Conservation (phyloP, 805 yeast genomes). For the Saturnispora mendoncae region DNA sequence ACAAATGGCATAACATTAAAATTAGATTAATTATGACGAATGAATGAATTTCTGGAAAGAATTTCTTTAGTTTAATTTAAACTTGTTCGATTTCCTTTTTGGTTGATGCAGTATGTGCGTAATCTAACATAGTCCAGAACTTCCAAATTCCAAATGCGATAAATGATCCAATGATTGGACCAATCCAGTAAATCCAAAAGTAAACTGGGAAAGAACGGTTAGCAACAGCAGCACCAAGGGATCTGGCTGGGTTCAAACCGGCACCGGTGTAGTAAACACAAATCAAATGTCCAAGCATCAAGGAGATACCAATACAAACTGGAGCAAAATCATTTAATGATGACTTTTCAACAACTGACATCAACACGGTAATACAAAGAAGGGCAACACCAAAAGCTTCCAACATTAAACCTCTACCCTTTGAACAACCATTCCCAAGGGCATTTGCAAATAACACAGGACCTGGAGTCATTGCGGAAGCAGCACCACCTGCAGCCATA, state of each 20-base stretch:
- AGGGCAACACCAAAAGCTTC: slow-evolving; percentile 75
- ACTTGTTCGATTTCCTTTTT: slow-evolving; percentile 2
- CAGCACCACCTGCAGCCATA: slow-evolving; percentile 89
- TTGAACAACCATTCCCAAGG: slow-evolving; percentile 64
- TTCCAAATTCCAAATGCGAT: slow-evolving; percentile 64
- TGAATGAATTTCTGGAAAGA: too few relatives aligned
- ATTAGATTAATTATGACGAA: too few relatives aligned
- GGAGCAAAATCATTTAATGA: slow-evolving; percentile 74
- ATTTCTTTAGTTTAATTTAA: too few relatives aligned
- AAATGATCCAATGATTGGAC: slow-evolving; percentile 66
- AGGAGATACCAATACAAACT: slow-evolving; percentile 70
- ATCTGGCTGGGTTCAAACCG: slow-evolving; percentile 86
- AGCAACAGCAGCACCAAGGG: slow-evolving; percentile 67
- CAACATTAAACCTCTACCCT: slow-evolving; percentile 65
- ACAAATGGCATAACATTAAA: neutral
- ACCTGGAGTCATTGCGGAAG: slow-evolving; percentile 80
- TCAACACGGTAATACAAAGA: slow-evolving; percentile 66
- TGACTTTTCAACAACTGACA: slow-evolving; percentile 78
- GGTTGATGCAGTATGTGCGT: neutral
- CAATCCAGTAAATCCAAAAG: slow-evolving; percentile 92
- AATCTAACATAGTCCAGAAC: slow-evolving; percentile 38
- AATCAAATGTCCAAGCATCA: slow-evolving; percentile 74
- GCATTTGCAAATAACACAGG: slow-evolving; percentile 59
- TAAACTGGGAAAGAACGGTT: slow-evolving; percentile 64
- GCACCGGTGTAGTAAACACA: slow-evolving; percentile 84